Evolutionary conservation across 768 basidiomycete genomes (phyloP).

Genomic region (Dentipellis fragilis): DNA sequence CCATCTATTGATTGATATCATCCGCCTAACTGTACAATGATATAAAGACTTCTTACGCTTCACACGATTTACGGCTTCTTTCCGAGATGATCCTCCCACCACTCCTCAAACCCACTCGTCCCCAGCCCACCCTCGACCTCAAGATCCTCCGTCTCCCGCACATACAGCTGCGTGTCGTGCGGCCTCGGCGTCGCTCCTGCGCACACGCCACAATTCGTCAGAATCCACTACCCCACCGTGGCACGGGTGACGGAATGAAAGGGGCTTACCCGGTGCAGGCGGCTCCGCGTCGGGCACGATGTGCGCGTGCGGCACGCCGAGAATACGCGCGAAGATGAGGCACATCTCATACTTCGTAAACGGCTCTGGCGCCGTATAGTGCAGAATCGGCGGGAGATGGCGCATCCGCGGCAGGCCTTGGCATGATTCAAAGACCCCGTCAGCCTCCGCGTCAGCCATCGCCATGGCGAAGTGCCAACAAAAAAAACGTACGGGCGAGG

Average conservation of each 20-base stretch:
- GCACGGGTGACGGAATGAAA: background rate
- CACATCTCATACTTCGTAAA: conserved; percentile 94
- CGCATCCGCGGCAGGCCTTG: conserved; percentile 22
- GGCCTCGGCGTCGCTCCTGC: conserved; percentile 65
- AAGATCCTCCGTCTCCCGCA: conserved; percentile 63
- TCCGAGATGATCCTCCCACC: conserved; percentile 54
- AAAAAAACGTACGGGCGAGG: conserved; percentile 45
- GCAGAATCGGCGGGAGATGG: conserved; percentile 62
- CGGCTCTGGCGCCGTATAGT: conserved; percentile 75
- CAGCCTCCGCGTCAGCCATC: conserved; percentile 1
- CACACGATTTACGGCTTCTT: background rate
- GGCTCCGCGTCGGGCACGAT: conserved; percentile 64
- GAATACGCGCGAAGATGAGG: conserved; percentile 61
- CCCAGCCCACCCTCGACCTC: conserved; percentile 40
- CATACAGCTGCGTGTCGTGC: conserved; percentile 69
- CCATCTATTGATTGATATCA: too few relatives aligned
- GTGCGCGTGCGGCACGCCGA: conserved; percentile 62
- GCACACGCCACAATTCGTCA: background rate
- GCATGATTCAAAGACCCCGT: conserved; percentile 14
- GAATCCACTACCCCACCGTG: background rate
- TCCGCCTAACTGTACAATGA: background rate
- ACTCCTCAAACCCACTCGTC: conserved; percentile 66
- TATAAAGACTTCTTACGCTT: background rate
- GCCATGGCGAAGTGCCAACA: background rate
- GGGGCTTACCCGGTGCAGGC: conserved; percentile 23